phyloP scores from a whole-genome alignment of 2,329 filamentous ascomycete genomes.

The Alternaria novae-zelandiae region DNA sequence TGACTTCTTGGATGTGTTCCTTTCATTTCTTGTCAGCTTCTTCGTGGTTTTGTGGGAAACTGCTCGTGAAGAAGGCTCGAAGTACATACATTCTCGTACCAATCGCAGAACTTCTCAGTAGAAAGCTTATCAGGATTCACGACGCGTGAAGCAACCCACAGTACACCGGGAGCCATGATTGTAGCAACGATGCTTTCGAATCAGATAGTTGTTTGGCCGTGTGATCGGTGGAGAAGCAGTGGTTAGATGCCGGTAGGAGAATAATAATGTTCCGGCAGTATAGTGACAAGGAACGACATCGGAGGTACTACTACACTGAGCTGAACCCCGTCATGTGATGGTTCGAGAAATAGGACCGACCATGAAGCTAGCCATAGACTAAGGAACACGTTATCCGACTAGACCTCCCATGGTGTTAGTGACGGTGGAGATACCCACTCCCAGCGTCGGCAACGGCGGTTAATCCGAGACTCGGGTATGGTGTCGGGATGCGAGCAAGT shows the following conservation, averaged over 20 bases:
- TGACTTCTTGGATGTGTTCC: conserved; percentile 29
- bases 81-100: conserved; percentile 36
- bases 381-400: background rate
- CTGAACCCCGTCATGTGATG: background rate
- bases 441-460: background rate
- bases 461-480: background rate
- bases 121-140: conserved; percentile 9
- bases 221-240: background rate
- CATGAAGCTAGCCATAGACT: background rate
- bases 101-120: conserved; percentile 23
- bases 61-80: background rate
- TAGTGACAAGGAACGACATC: background rate
- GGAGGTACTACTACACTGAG: background rate
- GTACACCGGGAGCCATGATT: conserved; percentile 30
- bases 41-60: too few relatives aligned
- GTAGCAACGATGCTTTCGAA: background rate
- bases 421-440: background rate
- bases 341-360: background rate
- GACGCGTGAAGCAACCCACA: conserved; percentile 37
- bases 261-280: background rate
- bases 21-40: background rate
- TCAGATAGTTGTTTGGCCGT: background rate
- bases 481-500: background rate
- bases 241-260: background rate
- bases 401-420: background rate